Evolutionary conservation across 352 stramenopile species (phyloP).

Genomic region (Pythium dissimile): DNA sequence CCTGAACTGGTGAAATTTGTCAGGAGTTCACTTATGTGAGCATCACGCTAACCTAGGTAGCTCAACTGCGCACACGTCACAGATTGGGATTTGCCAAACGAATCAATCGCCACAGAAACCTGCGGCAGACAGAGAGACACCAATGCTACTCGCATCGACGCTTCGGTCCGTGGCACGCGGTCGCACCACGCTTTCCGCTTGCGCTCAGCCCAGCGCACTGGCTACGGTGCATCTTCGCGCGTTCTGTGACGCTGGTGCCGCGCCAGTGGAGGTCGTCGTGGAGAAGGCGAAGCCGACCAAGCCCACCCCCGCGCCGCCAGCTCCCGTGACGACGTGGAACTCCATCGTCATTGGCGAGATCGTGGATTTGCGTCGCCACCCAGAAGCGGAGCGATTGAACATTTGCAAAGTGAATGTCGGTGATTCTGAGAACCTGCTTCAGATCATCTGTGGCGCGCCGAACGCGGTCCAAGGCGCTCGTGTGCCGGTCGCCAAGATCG

Average conservation of each 20-base stretch:
- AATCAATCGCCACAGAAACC: neutral
- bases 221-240: neutral
- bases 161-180: neutral
- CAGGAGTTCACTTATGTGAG: slow-evolving; percentile 5
- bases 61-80: slow-evolving; percentile 7
- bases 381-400: slow-evolving; percentile 60
- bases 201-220: neutral
- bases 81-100: neutral
- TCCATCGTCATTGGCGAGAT: slow-evolving; percentile 74
- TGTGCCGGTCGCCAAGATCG: slow-evolving; percentile 66
- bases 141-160: slow-evolving; percentile 1
- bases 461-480: slow-evolving; percentile 57
- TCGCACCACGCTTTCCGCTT: neutral
- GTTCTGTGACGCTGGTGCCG: slow-evolving; percentile 11
- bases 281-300: slow-evolving; percentile 6
- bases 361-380: slow-evolving; percentile 50
- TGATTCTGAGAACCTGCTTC: slow-evolving; percentile 49
- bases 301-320: slow-evolving; percentile 15
- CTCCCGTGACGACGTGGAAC: slow-evolving; percentile 54
- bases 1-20: neutral
- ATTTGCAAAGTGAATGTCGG: slow-evolving; percentile 66
- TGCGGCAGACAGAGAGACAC: neutral
- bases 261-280: neutral
- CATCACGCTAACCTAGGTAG: neutral
- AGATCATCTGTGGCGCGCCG: slow-evolving; percentile 74